These are phyloP conservation scores for Cladophialophora carrionii DNA, from an alignment of 2,329 filamentous ascomycete genomes.

Conservation along the genomic window DNA sequence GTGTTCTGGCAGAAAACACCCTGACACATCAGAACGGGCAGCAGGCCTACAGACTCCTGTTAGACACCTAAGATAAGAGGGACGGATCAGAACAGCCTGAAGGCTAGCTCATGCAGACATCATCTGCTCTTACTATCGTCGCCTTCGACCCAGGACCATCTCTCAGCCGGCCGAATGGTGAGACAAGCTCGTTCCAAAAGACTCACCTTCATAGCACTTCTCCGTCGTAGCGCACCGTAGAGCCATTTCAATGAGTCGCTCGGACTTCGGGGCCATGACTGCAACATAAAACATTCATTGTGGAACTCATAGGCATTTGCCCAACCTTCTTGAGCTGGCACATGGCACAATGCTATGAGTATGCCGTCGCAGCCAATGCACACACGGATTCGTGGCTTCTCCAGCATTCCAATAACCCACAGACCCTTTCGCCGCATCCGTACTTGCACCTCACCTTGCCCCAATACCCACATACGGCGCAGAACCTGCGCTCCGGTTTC, in stretches of 20 bases:
- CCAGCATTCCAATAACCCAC: constrained; percentile 53
- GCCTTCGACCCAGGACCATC: background rate
- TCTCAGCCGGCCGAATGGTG: background rate
- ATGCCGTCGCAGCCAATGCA: constrained; percentile 20
- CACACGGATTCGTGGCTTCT: constrained; percentile 49
- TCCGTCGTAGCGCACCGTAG: background rate
- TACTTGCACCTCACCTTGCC: constrained; percentile 52
- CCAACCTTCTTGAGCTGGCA: background rate
- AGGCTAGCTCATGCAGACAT: background rate
- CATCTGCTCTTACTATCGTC: background rate
- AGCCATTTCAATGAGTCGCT: background rate
- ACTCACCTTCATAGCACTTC: background rate
- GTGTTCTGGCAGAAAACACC: background rate
- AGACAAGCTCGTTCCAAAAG: background rate
- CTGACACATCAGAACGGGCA: background rate
- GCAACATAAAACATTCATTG: background rate
- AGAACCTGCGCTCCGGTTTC: constrained; percentile 49
- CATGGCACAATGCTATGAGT: constrained; percentile 17
- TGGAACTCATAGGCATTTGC: background rate
- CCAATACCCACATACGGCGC: constrained; percentile 56
- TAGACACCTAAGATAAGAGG: background rate
- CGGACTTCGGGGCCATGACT: background rate
- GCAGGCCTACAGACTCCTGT: background rate
- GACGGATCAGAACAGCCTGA: background rate
- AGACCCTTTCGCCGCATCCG: constrained; percentile 52